A percentile compares a stretch with the other conserved stretches of the same genome.
Conservation (phyloP, 768 basidiomycete species). For the Boletus coccyginus region DNA sequence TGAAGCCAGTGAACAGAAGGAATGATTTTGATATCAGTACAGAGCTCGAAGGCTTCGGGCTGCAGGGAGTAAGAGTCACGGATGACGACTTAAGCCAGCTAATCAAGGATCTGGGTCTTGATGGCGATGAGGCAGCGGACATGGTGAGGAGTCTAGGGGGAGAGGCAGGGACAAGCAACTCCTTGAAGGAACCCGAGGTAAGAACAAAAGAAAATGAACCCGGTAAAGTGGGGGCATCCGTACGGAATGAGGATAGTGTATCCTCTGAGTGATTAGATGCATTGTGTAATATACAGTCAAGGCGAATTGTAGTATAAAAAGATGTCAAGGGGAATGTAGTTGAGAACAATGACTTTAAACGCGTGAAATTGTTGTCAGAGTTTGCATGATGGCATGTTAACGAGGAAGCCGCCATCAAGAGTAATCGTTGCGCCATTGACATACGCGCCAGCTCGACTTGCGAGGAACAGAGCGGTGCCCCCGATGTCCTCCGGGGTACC, state of each 20-base stretch:
- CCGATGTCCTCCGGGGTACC: conserved; percentile 65
- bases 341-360: not conserved
- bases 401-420: conserved; percentile 58
- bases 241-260: conserved; percentile 1
- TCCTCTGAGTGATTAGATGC: not conserved
- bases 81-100: conserved; percentile 70
- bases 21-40: conserved; percentile 64
- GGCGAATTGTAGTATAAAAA: not conserved
- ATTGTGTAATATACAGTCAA: conserved; percentile 5
- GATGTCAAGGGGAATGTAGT: not conserved
- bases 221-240: not conserved
- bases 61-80: conserved; percentile 76
- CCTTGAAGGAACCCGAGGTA: conserved; percentile 8
- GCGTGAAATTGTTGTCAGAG: conserved; percentile 20
- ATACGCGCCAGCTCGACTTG: conserved; percentile 57
- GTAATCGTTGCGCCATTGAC: conserved; percentile 63
- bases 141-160: conserved; percentile 62
- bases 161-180: conserved; percentile 11
- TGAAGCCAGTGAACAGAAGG: conserved; percentile 57
- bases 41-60: conserved; percentile 64
- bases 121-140: conserved; percentile 73
- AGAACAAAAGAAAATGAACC: conserved; percentile 3
- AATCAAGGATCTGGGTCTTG: conserved; percentile 72
- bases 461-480: conserved; percentile 59
- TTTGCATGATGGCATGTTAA: conserved; percentile 36